phyloP scores from a whole-genome alignment of 2,329 filamentous ascomycete genomes.

The Alternaria novae-zelandiae region DNA sequence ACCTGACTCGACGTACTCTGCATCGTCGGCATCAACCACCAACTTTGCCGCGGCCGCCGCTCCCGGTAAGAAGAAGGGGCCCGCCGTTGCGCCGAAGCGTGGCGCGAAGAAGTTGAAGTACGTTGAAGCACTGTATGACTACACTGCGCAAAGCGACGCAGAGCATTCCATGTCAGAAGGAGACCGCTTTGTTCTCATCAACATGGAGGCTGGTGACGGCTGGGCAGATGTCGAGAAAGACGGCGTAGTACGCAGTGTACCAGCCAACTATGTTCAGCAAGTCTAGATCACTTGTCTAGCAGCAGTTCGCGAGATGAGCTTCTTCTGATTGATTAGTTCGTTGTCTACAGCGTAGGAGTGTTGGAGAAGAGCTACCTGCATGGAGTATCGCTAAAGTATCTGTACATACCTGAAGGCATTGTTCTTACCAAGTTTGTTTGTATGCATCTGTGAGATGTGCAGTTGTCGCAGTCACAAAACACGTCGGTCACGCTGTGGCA shows the following conservation, averaged over 20 bases:
- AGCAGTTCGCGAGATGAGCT: conserved; percentile 17
- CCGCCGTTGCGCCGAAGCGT: conserved; percentile 85
- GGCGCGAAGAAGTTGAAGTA: conserved; percentile 95
- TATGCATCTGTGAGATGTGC: background rate
- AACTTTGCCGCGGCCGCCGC: conserved; percentile 48
- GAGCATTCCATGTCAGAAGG: conserved; percentile 93
- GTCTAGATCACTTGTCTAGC: conserved; percentile 54
- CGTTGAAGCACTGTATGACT: conserved; percentile 92
- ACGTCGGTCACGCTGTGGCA: conserved; percentile 12
- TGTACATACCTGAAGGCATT: conserved; percentile 9
- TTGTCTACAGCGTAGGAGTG: background rate
- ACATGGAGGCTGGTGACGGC: conserved; percentile 86
- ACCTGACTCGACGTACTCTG: conserved; percentile 70
- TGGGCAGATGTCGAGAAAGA: conserved; percentile 98
- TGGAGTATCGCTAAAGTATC: background rate
- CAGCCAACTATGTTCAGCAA: conserved; percentile 88
- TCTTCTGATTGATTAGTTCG: conserved; percentile 2
- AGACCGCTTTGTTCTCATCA: conserved; percentile 88
- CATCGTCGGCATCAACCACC: conserved; percentile 76
- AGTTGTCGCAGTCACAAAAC: background rate
- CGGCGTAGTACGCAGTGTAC: conserved; percentile 84
- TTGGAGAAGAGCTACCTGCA: background rate
- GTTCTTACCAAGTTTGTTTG: background rate
- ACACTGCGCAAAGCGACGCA: conserved; percentile 80
- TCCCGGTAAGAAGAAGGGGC: conserved; percentile 80